These are phyloP conservation scores for Coemansia sp. DNA, from an alignment of 192 early-diverging fungal genomes.

Conservation along the genomic window DNA sequence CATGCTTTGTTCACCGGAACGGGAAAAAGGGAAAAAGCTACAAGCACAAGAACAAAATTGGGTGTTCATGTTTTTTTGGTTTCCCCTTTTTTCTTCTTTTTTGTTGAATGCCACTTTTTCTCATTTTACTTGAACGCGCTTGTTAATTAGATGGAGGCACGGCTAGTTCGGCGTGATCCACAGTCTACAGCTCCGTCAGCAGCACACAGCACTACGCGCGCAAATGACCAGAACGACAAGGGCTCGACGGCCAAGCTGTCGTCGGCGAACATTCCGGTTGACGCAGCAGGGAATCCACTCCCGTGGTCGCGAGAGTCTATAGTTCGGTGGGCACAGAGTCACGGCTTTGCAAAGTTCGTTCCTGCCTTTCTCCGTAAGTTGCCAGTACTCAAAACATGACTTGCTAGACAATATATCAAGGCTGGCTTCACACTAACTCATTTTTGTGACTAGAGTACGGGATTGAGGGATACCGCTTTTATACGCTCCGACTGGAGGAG, in stretches of 20 bases:
- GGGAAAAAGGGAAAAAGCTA: too few relatives aligned
- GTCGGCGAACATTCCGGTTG: slow-evolving; percentile 39
- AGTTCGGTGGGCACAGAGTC: slow-evolving; percentile 37
- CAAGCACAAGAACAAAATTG: slow-evolving; percentile 1
- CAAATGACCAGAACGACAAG: neutral
- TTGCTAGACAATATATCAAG: neutral
- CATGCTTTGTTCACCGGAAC: too few relatives aligned
- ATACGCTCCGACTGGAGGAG: slow-evolving; percentile 42
- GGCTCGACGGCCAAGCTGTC: slow-evolving; percentile 23
- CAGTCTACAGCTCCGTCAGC: slow-evolving; percentile 10
- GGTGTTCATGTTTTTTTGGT: neutral
- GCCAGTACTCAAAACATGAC: neutral
- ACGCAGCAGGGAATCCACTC: slow-evolving; percentile 32
- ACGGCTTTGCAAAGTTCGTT: slow-evolving; percentile 46
- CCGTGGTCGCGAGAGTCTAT: slow-evolving; percentile 50
- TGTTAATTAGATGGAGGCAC: slow-evolving; percentile 11
- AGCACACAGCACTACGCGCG: slow-evolving; percentile 9
- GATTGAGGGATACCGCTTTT: slow-evolving; percentile 46
- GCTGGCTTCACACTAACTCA: neutral
- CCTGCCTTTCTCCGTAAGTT: slow-evolving; percentile 50
- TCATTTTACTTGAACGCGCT: neutral
- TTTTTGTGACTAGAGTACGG: slow-evolving; percentile 32
- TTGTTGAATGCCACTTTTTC: neutral
- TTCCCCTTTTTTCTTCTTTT: slow-evolving; percentile 1
- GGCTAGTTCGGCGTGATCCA: slow-evolving; percentile 15